A percentile compares a stretch with the other conserved stretches of the same genome.
Evolutionary conservation across 2,329 filamentous ascomycete species (phyloP).

Genomic region (Didymella glomerata): DNA sequence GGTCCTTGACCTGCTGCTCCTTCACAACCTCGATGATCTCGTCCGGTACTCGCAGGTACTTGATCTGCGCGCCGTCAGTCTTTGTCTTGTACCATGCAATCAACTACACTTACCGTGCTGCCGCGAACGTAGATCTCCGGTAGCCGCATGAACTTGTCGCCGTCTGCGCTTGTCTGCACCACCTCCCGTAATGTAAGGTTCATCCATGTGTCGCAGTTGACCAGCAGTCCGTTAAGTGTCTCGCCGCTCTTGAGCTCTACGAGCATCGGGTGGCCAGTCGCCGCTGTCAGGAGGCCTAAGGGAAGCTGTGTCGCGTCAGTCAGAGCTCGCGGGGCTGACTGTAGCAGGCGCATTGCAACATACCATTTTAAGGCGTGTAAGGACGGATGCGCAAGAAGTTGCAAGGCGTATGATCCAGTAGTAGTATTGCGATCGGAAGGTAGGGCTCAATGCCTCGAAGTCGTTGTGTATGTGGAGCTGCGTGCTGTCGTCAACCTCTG

Average conservation of each 20-base stretch:
- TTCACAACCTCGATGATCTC: slow-evolving; percentile 95
- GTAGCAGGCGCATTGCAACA: slow-evolving; percentile 19
- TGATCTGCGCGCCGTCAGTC: slow-evolving; percentile 72
- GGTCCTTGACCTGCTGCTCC: slow-evolving; percentile 84
- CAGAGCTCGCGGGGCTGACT: slow-evolving; percentile 9
- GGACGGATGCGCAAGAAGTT: neutral
- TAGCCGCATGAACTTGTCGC: slow-evolving; percentile 90
- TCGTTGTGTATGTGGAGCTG: slow-evolving; percentile 1
- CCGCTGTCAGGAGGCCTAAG: slow-evolving; percentile 86
- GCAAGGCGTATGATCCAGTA: neutral
- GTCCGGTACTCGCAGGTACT: slow-evolving; percentile 95
- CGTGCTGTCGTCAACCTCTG: slow-evolving; percentile 10
- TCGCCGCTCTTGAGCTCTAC: slow-evolving; percentile 98
- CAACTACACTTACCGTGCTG: slow-evolving; percentile 80
- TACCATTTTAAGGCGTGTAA: slow-evolving; percentile 34
- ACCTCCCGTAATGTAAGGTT: slow-evolving; percentile 97
- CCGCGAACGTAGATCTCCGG: slow-evolving; percentile 96
- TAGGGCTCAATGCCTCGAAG: neutral
- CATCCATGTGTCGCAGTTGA: slow-evolving; percentile 99
- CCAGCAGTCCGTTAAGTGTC: slow-evolving; percentile 93
- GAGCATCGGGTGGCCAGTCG: slow-evolving; percentile 97
- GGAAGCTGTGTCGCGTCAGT: slow-evolving; percentile 60
- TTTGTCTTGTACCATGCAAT: neutral
- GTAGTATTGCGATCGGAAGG: neutral
- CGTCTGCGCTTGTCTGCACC: slow-evolving; percentile 93